Evolutionary conservation across 1,284 basidiomycete species (phyloP).

Genomic region (Ustilago hordei): DNA sequence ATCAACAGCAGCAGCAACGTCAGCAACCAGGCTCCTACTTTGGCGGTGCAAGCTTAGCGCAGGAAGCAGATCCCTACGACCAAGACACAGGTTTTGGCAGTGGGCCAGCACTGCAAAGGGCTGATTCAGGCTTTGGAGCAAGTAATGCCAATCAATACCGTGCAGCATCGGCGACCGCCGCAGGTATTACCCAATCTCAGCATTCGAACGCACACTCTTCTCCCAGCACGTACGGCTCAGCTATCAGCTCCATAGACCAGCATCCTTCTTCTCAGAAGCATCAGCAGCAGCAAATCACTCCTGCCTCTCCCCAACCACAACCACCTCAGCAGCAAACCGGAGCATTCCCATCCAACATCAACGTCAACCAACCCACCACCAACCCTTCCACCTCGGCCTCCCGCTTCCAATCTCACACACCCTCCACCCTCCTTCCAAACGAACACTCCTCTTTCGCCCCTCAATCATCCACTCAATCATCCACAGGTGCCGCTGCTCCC

Average conservation of each 20-base stretch:
- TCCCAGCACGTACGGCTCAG: constrained; percentile 29
- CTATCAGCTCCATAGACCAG: constrained; percentile 32
- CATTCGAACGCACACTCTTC: constrained; percentile 32
- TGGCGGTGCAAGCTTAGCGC: constrained; percentile 21
- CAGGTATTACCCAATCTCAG: constrained; percentile 12
- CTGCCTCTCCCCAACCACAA: constrained; percentile 6
- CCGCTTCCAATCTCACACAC: constrained; percentile 50
- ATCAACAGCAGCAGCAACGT: constrained; percentile 17
- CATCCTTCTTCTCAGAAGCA: background rate
- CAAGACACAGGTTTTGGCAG: constrained; percentile 23
- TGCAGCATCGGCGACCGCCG: background rate
- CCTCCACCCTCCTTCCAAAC: constrained; percentile 50
- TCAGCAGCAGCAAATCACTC: background rate
- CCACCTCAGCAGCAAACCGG: constrained; percentile 2
- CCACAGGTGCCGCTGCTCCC: constrained; percentile 13
- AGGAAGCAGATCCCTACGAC: constrained; percentile 34
- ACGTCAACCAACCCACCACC: background rate
- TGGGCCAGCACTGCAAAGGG: constrained; percentile 7
- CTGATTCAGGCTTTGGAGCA: constrained; percentile 19
- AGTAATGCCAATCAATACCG: constrained; percentile 6
- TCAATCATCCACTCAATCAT: background rate
- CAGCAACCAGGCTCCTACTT: constrained; percentile 11
- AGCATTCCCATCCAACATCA: constrained; percentile 40
- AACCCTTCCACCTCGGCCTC: constrained; percentile 12
- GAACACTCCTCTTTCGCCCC: constrained; percentile 34